Percentiles rank a stretch among this genome's conserved stretches.
phyloP scores from a whole-genome alignment of 2,329 filamentous ascomycete genomes.

The Madurella fahalii region DNA sequence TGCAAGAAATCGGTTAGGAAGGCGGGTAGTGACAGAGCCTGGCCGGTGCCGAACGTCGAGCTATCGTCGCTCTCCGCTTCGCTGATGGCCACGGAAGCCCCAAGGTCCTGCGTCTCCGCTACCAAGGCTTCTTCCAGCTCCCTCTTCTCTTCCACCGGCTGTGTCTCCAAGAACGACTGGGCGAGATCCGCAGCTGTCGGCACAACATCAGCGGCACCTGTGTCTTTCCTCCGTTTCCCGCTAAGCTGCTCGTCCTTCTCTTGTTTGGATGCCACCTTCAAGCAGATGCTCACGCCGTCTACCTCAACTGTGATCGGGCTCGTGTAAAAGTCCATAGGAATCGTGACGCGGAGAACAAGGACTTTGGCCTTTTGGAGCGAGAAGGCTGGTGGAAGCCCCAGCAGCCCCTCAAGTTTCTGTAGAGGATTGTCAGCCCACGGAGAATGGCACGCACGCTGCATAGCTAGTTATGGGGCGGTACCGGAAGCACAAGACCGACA shows the following conservation, averaged over 20 bases:
- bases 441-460: constrained; percentile 7
- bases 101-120: constrained; percentile 58
- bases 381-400: constrained; percentile 70
- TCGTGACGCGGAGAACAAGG: constrained; percentile 69
- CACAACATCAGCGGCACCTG: constrained; percentile 39
- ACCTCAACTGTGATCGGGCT: constrained; percentile 79
- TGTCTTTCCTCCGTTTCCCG: constrained; percentile 24
- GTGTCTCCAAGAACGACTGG: constrained; percentile 71
- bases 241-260: constrained; percentile 31
- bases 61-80: constrained; percentile 62
- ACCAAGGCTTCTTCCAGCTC: constrained; percentile 66
- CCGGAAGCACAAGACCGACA: constrained; percentile 75
- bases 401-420: constrained; percentile 72
- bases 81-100: constrained; percentile 54
- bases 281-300: constrained; percentile 70
- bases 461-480: constrained; percentile 34
- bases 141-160: constrained; percentile 60
- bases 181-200: constrained; percentile 71
- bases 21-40: constrained; percentile 62
- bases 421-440: constrained; percentile 18
- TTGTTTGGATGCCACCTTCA: constrained; percentile 49
- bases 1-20: constrained; percentile 71
- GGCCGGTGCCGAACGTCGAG: constrained; percentile 61
- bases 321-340: constrained; percentile 84
- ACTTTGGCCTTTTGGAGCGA: constrained; percentile 71